Conservation (phyloP, 2,329 filamentous ascomycete species). For the Rhynchosporium agropyri region DNA sequence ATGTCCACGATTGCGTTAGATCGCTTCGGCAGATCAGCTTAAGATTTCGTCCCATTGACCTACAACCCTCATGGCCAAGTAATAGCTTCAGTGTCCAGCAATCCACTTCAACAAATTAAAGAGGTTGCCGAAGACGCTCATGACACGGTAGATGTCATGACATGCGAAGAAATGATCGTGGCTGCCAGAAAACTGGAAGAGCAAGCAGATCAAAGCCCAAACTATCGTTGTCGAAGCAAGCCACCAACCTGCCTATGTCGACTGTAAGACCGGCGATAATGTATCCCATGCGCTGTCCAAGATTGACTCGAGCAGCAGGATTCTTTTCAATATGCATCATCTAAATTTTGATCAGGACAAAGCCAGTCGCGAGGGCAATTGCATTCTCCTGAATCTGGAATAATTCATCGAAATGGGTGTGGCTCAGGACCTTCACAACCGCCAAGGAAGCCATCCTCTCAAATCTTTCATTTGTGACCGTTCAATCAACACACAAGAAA, state of each 20-base stretch:
- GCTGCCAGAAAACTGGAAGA: not conserved
- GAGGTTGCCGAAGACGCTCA: slow-evolving; percentile 6
- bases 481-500: slow-evolving; percentile 14
- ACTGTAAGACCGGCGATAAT: slow-evolving; percentile 20
- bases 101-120: slow-evolving; percentile 7
- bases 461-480: slow-evolving; percentile 12
- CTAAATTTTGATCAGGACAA: not conserved
- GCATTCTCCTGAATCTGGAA: slow-evolving; percentile 8
- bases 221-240: slow-evolving; percentile 15
- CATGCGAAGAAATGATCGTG: slow-evolving; percentile 8
- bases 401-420: slow-evolving; percentile 16
- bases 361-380: slow-evolving; percentile 10
- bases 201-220: slow-evolving; percentile 19
- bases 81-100: slow-evolving; percentile 10
- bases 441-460: slow-evolving; percentile 6
- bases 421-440: slow-evolving; percentile 18
- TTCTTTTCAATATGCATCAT: not conserved
- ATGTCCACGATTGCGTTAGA: slow-evolving; percentile 19
- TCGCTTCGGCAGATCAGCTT: slow-evolving; percentile 21
- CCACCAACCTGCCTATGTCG: slow-evolving; percentile 13
- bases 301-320: slow-evolving; percentile 7
- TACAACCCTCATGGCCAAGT: slow-evolving; percentile 29
- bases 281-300: slow-evolving; percentile 21
- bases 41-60: slow-evolving; percentile 22
- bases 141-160: not conserved